Base-by-base conservation (phyloP, 2,329 filamentous ascomycete genomes). In the Botrytis deweyae region DNA sequence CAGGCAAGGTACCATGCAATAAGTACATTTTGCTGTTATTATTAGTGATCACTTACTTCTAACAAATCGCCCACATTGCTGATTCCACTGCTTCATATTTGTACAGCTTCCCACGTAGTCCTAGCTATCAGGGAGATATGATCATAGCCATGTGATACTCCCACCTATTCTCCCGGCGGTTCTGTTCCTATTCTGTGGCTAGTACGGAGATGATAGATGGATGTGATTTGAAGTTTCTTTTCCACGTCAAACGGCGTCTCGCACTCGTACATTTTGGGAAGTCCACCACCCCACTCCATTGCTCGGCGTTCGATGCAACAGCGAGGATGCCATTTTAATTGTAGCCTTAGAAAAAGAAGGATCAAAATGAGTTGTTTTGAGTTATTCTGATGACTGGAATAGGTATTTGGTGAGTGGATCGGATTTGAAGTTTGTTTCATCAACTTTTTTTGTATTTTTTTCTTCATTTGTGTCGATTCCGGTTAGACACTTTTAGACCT, bases 381-480 rank as follows among this genome's bases (percentile, higher is more conserved):
- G 33, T 55, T 52, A 22, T 67, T 55, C 46, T 55, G 36, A 68
- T 42, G 46, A n/a, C 44, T 36, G 38, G 16, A 67, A 68, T 18
- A 42, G 36, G 49, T 20, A 58, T 55, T 33, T n/a, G 42, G 29
- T 42, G 49, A 68, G 65, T 68, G 66, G 49, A 68, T 68, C 38
- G 33, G 36, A 68, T 68, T 68, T 22, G 49, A 68, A 68, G 36
- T 58, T 55, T 58, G 66, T 68, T 68, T 68, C 49, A 58, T 68
- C 66, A 18, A 25, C 36, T 42, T 68, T 67, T 36, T 67, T n/a
- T 52, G 14, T 25, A 18, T 52, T 52, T 40, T 40, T 52, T 38
- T 64, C 44, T n/a, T 64, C 29, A 36, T 20, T n/a, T 55, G 9
- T 49, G 33, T 64, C 63, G 16, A 55, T 40, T 40, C 29, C 10